Base-by-base conservation (phyloP, 768 basidiomycete genomes). In the Tricholoma sp. region DNA sequence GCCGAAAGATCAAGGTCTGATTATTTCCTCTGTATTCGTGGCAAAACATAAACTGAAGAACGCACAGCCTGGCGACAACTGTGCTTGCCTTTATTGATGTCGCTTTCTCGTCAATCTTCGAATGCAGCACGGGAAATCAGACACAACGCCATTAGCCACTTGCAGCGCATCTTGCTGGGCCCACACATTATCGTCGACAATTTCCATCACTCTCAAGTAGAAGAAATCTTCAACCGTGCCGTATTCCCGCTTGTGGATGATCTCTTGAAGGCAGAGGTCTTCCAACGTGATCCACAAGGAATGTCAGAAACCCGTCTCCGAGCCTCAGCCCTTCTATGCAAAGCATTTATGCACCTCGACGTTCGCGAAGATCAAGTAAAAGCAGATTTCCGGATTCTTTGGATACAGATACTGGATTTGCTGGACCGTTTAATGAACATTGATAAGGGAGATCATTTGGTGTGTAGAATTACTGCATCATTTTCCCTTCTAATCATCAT, bases 311-410 rank as follows among this genome's bases (percentile, higher is more conserved):
- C 92, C 7, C 82, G 96, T 3, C 68, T 98, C 33, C 81, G 91
- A 29, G 94, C 90, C 4, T 89, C 88, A 29, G 91, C 89, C n/a
- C 73, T 98, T 55, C 76, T 97, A 33, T 97, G 94, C 80, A 97
- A 97, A 74, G 84, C 86, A 10, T 98, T 99, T 74, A 89, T 98
- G 81, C 93, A 96, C 63, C 89, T 94, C 57, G 88, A 94, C 60
- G 77, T 93, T 41, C 81, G 88, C 11, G 86, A 92, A 54, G 81
- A 74, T 47, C 76, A 80, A 59, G 74, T 72, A 10, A 75, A 80
- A 42, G 75, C 80, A 13, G 85, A 91, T 67, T 82, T 91, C 50
- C 76, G 83, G 34, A 76, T 89, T 29, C 67, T 95, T 42, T 98
- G 96, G 90, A 86, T 94, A 60, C 84, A 88, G 62, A 88, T 98